Evolutionary conservation across 1,284 basidiomycete genomes (phyloP).

Genomic region (Earliella scabrosa): DNA sequence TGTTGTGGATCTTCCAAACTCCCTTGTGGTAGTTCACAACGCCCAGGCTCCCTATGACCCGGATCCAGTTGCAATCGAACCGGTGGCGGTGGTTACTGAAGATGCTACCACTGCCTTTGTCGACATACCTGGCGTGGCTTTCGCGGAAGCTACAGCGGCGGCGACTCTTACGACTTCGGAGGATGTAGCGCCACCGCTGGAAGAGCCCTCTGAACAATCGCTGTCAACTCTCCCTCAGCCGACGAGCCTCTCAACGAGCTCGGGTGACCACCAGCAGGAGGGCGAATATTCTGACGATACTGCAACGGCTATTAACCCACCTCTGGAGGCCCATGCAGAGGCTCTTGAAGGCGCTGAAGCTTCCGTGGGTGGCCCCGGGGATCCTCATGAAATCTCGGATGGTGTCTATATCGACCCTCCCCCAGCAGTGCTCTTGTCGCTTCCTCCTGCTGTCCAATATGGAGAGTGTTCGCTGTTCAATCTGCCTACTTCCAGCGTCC

Average conservation of each 20-base stretch:
- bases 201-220: background rate
- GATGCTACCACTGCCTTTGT: background rate
- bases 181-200: background rate
- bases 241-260: no score
- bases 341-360: slow-evolving; percentile 11
- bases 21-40: background rate
- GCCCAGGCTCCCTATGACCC: background rate
- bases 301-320: no score
- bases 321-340: no score
- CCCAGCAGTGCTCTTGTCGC: slow-evolving; percentile 64
- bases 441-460: slow-evolving; percentile 45
- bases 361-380: slow-evolving; percentile 25
- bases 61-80: slow-evolving; percentile 1
- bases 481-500: slow-evolving; percentile 37
- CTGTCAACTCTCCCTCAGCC: background rate
- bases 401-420: slow-evolving; percentile 78
- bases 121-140: no score
- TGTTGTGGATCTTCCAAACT: slow-evolving; percentile 16
- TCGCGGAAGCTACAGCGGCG: no score
- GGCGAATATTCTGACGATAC: background rate
- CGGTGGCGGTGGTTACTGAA: slow-evolving; percentile 8
- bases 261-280: background rate
- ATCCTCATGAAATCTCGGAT: slow-evolving; percentile 71
- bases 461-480: slow-evolving; percentile 64
- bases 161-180: background rate